phyloP scores from a whole-genome alignment of 73 alveolate species.

The Effrenium voratum region DNA sequence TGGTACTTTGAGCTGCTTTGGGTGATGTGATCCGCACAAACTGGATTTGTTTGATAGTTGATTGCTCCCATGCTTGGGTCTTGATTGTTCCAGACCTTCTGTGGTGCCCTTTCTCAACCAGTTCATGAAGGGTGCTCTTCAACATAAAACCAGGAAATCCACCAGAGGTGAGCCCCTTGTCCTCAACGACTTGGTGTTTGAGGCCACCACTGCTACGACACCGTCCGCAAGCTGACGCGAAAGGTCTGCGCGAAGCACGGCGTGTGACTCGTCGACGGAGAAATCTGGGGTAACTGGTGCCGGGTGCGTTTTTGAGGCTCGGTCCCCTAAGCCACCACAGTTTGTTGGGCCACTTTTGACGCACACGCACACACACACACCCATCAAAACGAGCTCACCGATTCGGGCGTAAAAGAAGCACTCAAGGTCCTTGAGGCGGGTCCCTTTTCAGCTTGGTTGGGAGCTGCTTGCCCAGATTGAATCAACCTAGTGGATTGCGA shows the following conservation, averaged over 20 bases:
- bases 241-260: conserved; percentile 85
- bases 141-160: not conserved
- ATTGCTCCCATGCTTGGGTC: not conserved
- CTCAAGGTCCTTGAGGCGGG: too few relatives aligned
- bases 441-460: too few relatives aligned
- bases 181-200: not conserved
- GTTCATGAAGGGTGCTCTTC: not conserved
- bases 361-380: too few relatives aligned
- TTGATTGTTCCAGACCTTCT: not conserved
- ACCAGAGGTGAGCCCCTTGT: not conserved
- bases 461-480: too few relatives aligned
- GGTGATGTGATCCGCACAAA: not conserved
- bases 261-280: conserved; percentile 3
- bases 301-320: too few relatives aligned
- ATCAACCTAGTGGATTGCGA: too few relatives aligned
- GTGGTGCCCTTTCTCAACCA: not conserved
- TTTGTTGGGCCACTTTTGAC: too few relatives aligned
- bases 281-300: too few relatives aligned
- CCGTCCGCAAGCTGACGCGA: conserved; percentile 68
- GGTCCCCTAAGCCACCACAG: too few relatives aligned
- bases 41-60: not conserved
- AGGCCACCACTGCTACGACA: conserved; percentile 94
- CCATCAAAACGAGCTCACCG: too few relatives aligned
- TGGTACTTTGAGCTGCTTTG: not conserved
- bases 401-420: too few relatives aligned